Conservation (phyloP, 257 asterid species). For the Solanum neorickii region DNA sequence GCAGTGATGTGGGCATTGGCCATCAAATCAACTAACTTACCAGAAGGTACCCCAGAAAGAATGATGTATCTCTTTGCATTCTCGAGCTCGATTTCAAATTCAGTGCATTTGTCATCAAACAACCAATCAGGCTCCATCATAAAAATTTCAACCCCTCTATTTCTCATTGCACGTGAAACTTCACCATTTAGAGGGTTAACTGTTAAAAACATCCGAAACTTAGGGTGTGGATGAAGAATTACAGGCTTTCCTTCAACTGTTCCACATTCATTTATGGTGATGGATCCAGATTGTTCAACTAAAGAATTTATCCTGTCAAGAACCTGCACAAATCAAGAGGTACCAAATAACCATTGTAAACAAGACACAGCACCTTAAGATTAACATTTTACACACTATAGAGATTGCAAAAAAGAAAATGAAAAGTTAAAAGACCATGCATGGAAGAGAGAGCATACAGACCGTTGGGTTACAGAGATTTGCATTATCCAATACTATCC, state of each 20-base stretch:
- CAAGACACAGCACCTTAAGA: not conserved
- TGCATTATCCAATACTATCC: slow-evolving; percentile 95
- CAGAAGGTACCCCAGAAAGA: slow-evolving; percentile 69
- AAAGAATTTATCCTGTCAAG: slow-evolving; percentile 96
- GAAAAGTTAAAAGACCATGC: not conserved
- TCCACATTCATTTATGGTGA: slow-evolving; percentile 90
- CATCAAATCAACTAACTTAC: slow-evolving; percentile 67
- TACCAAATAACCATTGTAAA: not conserved
- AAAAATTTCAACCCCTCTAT: slow-evolving; percentile 86
- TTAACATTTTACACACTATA: not conserved
- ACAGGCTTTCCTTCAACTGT: slow-evolving; percentile 75
- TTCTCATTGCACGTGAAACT: slow-evolving; percentile 98
- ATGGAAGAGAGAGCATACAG: slow-evolving; percentile 4
- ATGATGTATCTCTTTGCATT: slow-evolving; percentile 61
- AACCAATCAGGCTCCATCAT: slow-evolving; percentile 70
- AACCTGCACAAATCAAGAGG: slow-evolving; percentile 39
- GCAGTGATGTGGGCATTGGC: slow-evolving; percentile 77
- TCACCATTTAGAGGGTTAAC: slow-evolving; percentile 87
- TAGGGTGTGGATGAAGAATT: slow-evolving; percentile 81
- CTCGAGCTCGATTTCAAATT: slow-evolving; percentile 44
- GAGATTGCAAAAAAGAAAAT: not conserved
- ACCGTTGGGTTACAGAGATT: slow-evolving; percentile 99
- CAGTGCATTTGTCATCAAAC: slow-evolving; percentile 18
- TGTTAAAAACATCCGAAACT: slow-evolving; percentile 89
- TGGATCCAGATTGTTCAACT: slow-evolving; percentile 97